Percentiles rank a stretch among this genome's conserved stretches.
Conservation (phyloP, 1,284 basidiomycete genomes). For the Microbotryum violaceum region DNA sequence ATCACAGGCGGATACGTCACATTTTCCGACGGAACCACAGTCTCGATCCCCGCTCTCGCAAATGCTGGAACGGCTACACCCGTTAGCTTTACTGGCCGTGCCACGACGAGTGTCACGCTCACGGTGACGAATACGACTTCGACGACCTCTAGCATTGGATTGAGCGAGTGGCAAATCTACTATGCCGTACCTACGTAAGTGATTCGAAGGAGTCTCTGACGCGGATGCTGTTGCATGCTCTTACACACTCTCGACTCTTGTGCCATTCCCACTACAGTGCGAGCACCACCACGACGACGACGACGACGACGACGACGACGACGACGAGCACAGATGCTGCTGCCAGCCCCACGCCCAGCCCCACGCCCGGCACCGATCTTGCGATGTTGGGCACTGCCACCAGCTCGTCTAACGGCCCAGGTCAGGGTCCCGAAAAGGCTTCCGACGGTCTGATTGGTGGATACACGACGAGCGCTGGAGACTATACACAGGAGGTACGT, state of each 20-base stretch:
- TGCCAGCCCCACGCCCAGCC: conserved; percentile 5
- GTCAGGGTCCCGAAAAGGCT: conserved; percentile 13
- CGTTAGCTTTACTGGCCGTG: conserved; percentile 4
- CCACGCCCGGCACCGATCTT: conserved; percentile 9
- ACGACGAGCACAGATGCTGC: background rate
- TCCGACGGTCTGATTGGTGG: conserved; percentile 18
- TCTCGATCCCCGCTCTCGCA: background rate
- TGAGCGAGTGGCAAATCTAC: conserved; percentile 29
- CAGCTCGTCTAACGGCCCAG: conserved; percentile 10
- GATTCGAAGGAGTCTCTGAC: no score
- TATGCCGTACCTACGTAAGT: no score
- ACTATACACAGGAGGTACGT: conserved; percentile 4
- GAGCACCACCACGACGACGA: background rate
- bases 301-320: background rate
- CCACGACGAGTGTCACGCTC: conserved; percentile 17
- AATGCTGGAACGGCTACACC: conserved; percentile 1
- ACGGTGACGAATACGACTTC: conserved; percentile 16
- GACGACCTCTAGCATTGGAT: conserved; percentile 15
- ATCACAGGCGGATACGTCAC: conserved; percentile 6
- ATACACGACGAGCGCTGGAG: conserved; percentile 12
- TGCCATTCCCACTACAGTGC: no score
- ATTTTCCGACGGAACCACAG: background rate
- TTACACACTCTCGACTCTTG: no score
- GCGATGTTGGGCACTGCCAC: conserved; percentile 8
- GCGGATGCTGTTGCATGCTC: no score